Percentiles rank a stretch among this genome's conserved stretches.
Conservation (phyloP, 805 yeast species). For the Blastobotrys muscicola region DNA sequence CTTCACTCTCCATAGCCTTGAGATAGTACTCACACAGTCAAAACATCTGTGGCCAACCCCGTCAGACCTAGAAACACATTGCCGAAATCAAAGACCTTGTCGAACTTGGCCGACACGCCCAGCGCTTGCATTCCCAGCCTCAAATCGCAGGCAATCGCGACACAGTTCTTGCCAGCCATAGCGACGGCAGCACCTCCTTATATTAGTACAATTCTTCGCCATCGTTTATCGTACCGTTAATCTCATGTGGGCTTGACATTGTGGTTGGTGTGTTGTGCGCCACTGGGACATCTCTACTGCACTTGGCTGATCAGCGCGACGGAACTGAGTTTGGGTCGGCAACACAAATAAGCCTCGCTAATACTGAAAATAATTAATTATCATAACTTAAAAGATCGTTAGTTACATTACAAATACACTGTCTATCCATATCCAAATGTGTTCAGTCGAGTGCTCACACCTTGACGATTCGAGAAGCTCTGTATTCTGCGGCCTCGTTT, state of each 20-base stretch:
- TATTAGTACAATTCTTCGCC: not conserved
- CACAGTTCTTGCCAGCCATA: slow-evolving; percentile 97
- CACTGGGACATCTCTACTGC: no score
- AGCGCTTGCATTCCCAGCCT: slow-evolving; percentile 89
- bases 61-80: slow-evolving; percentile 78
- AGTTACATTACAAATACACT: no score
- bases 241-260: slow-evolving; percentile 31
- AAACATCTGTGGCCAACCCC: slow-evolving; percentile 91
- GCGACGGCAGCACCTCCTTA: slow-evolving; percentile 93
- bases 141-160: slow-evolving; percentile 93
- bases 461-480: no score
- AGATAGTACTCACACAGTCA: slow-evolving; percentile 41
- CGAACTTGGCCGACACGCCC: slow-evolving; percentile 87
- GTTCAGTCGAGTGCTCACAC: no score
- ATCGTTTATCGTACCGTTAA: slow-evolving; percentile 22
- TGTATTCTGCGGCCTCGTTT: no score
- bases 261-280: not conserved
- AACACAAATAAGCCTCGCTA: no score
- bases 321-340: no score
- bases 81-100: slow-evolving; percentile 80
- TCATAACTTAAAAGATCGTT: no score
- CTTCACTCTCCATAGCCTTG: no score
- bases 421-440: no score
- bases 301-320: no score
- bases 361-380: no score